phyloP scores from a whole-genome alignment of 2,329 filamentous ascomycete species.

The Aspergillus melleus region DNA sequence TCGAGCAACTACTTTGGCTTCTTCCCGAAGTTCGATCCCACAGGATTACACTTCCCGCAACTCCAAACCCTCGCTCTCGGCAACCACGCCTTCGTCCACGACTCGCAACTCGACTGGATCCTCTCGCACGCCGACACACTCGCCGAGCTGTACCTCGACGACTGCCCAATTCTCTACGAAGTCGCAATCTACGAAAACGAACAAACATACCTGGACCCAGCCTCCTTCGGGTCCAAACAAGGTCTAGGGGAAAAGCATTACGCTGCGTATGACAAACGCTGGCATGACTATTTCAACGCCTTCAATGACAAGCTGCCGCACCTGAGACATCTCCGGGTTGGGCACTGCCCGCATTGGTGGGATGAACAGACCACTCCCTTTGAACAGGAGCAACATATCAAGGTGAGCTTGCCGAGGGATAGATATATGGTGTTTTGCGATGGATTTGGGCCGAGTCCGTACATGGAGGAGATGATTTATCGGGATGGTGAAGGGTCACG shows the following conservation, averaged over 20 bases:
- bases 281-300: slow-evolving; percentile 22
- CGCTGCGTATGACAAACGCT: slow-evolving; percentile 15
- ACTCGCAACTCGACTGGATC: slow-evolving; percentile 52
- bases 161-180: slow-evolving; percentile 38
- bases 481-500: background rate
- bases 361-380: slow-evolving; percentile 19
- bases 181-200: background rate
- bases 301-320: slow-evolving; percentile 17
- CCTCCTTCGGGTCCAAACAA: background rate
- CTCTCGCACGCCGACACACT: slow-evolving; percentile 39
- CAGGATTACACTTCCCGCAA: slow-evolving; percentile 33
- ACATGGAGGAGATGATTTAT: slow-evolving; percentile 13
- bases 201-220: background rate
- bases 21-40: slow-evolving; percentile 40
- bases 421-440: slow-evolving; percentile 23
- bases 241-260: background rate
- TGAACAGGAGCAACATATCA: slow-evolving; percentile 18
- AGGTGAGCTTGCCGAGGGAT: slow-evolving; percentile 11
- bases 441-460: slow-evolving; percentile 19
- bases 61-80: slow-evolving; percentile 43
- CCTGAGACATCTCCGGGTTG: slow-evolving; percentile 14
- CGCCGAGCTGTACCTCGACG: slow-evolving; percentile 44
- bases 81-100: slow-evolving; percentile 45
- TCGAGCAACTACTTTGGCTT: slow-evolving; percentile 41
- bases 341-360: background rate